Evolutionary conservation across 169 alveolate genomes (phyloP).

Genomic region (Plasmodium relictum): DNA sequence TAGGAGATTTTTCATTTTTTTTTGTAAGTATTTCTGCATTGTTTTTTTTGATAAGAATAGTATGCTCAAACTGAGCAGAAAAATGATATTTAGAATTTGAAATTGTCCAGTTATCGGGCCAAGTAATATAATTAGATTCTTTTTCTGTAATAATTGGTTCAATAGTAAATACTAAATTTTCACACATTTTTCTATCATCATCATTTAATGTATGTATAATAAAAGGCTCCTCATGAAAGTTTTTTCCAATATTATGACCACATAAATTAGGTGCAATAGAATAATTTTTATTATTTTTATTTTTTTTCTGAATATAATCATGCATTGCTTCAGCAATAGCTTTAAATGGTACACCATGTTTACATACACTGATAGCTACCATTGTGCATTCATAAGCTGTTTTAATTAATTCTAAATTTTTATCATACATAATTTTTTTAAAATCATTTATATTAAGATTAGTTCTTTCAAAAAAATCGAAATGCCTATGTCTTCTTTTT

Average conservation of each 20-base stretch:
- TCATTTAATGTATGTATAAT: conserved; percentile 78
- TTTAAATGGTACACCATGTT: conserved; percentile 79
- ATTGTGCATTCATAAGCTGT: conserved; percentile 82
- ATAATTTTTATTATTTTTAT: conserved; percentile 50
- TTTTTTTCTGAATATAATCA: conserved; percentile 22
- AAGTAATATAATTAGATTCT: conserved; percentile 73
- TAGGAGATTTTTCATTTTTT: conserved; percentile 40
- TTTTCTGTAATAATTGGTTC: conserved; percentile 85
- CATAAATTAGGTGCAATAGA: conserved; percentile 78
- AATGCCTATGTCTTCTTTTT: neutral
- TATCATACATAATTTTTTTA: conserved; percentile 74
- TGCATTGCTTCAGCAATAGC: conserved; percentile 35
- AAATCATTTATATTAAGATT: conserved; percentile 25
- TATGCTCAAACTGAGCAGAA: conserved; percentile 86
- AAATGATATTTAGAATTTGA: conserved; percentile 77
- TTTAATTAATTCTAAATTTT: conserved; percentile 80
- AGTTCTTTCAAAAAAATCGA: conserved; percentile 33
- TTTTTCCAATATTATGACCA: conserved; percentile 86
- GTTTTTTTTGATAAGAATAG: conserved; percentile 78
- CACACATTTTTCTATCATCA: conserved; percentile 83
- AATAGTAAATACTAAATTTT: conserved; percentile 88
- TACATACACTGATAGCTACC: conserved; percentile 80
- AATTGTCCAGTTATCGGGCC: conserved; percentile 91
- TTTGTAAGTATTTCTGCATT: conserved; percentile 82
- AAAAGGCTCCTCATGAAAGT: conserved; percentile 84